phyloP scores from a whole-genome alignment of 179 eudicot species.

The Beta corolliflora region DNA sequence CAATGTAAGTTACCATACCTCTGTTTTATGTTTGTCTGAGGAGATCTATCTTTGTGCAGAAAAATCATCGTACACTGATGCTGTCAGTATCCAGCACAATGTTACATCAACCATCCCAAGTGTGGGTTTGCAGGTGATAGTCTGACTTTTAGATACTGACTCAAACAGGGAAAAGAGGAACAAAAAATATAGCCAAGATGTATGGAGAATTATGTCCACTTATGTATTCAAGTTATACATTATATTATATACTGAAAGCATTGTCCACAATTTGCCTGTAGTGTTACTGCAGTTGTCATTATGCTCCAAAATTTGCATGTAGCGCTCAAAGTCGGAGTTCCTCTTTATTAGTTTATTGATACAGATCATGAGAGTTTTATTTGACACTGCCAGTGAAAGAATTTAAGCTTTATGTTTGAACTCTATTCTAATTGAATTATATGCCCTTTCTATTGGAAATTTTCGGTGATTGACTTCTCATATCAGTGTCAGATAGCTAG shows the following conservation, averaged over 20 bases:
- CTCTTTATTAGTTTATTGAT: background rate
- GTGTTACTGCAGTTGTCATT: conserved; percentile 3
- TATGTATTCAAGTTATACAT: background rate
- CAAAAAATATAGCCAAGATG: background rate
- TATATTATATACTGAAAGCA: conserved; percentile 1
- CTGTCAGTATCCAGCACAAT: conserved; percentile 72
- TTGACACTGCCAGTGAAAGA: background rate
- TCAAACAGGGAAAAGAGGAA: background rate
- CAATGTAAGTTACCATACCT: conserved; percentile 1
- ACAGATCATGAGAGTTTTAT: background rate
- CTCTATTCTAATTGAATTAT: background rate
- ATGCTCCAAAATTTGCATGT: background rate
- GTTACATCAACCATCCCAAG: conserved; percentile 81
- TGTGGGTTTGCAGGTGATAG: conserved; percentile 91
- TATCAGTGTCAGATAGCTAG: background rate
- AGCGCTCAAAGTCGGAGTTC: background rate
- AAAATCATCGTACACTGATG: conserved; percentile 32
- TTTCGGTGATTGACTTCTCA: background rate
- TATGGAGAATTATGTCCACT: background rate
- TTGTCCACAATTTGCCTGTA: background rate
- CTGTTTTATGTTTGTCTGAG: conserved; percentile 4
- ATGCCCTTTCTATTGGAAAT: background rate
- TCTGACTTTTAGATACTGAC: background rate
- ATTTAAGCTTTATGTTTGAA: conserved; percentile 8
- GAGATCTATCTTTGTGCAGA: conserved; percentile 46